A percentile compares a stretch with the other conserved stretches of the same genome.
These are phyloP conservation scores for Astragalus membranaceus DNA, from an alignment of 306 rosid genomes.

Conservation along the genomic window DNA sequence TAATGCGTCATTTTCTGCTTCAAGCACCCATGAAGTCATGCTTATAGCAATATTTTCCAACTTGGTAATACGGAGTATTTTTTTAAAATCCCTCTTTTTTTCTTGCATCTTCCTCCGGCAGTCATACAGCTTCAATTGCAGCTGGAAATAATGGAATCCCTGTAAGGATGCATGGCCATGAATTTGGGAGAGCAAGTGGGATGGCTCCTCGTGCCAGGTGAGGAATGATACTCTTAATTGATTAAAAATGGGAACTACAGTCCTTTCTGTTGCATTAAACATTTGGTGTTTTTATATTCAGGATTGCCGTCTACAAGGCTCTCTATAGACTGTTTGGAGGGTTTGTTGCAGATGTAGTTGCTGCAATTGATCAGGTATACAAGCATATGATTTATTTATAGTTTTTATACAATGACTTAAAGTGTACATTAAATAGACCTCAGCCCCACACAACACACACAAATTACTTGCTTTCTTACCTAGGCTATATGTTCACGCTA, in stretches of 20 bases:
- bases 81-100: constrained; percentile 8
- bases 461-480: constrained; percentile 2
- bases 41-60: constrained; percentile 2
- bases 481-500: background rate
- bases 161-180: constrained; percentile 90
- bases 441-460: background rate
- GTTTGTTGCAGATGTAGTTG: constrained; percentile 93
- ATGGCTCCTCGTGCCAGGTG: constrained; percentile 99
- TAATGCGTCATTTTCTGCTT: constrained; percentile 3
- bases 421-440: background rate
- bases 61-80: constrained; percentile 6
- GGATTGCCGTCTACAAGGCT: constrained; percentile 99
- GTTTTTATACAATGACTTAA: background rate
- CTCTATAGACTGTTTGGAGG: constrained; percentile 97
- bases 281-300: constrained; percentile 32
- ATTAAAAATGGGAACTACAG: constrained; percentile 10
- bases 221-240: constrained; percentile 27
- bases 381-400: constrained; percentile 7
- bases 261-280: constrained; percentile 16
- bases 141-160: constrained; percentile 99
- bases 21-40: background rate
- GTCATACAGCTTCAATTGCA: constrained; percentile 98
- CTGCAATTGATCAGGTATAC: constrained; percentile 95
- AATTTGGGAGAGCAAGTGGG: constrained; percentile 97
- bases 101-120: constrained; percentile 30